phyloP scores from a whole-genome alignment of 192 early-diverging fungal species.

The Entophlyctis luteolus region DNA sequence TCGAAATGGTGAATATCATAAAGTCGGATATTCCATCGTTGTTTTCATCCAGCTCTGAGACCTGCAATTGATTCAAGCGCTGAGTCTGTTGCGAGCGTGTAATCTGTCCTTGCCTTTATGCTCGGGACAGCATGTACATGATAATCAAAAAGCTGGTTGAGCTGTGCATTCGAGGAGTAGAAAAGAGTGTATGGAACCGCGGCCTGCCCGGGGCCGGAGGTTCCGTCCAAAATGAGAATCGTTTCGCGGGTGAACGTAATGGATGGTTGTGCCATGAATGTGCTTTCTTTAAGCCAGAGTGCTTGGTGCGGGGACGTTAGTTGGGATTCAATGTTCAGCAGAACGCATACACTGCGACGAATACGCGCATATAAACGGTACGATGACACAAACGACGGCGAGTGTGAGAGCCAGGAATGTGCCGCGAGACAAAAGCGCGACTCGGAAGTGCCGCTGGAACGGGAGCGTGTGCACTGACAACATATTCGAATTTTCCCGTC shows the following conservation, averaged over 20 bases:
- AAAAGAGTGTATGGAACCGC: conserved; percentile 2
- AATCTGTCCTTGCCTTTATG: conserved; percentile 21
- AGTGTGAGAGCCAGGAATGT: conserved; percentile 18
- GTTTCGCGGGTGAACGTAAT: conserved; percentile 29
- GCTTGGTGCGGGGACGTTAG: conserved; percentile 17
- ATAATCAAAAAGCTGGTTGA: conserved; percentile 24
- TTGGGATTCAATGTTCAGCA: neutral
- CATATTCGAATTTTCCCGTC: too few relatives aligned
- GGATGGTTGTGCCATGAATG: conserved; percentile 36
- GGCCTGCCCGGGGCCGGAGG: neutral
- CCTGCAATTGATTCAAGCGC: too few relatives aligned
- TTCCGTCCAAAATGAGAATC: conserved; percentile 30
- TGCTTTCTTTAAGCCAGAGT: conserved; percentile 36
- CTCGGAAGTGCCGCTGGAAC: conserved; percentile 31
- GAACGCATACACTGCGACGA: conserved; percentile 23
- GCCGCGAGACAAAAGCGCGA: conserved; percentile 20
- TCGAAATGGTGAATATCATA: conserved; percentile 22
- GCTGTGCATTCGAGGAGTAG: conserved; percentile 26
- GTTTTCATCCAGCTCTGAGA: conserved; percentile 31
- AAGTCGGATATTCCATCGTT: conserved; percentile 37
- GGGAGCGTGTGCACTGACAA: conserved; percentile 24
- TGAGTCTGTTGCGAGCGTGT: neutral
- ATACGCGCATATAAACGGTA: conserved; percentile 35
- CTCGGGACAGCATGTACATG: conserved; percentile 14
- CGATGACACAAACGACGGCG: neutral